A percentile compares a stretch with the other conserved stretches of the same genome.
These are phyloP conservation scores for Cadophora sp. DNA, from an alignment of 2,329 filamentous ascomycete genomes.

Conservation along the genomic window DNA sequence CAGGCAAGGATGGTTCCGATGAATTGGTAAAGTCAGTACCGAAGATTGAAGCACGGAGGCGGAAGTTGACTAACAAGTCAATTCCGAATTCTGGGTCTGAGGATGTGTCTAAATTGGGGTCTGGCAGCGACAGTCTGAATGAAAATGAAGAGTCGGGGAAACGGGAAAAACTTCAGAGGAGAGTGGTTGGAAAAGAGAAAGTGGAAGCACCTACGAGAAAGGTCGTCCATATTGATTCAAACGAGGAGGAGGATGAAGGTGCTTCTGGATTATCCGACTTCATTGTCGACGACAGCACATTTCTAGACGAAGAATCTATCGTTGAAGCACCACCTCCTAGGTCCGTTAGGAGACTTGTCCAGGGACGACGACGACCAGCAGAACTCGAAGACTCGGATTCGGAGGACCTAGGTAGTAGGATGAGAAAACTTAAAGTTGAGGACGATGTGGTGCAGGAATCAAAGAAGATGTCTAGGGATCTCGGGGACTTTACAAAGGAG, in stretches of 20 bases:
- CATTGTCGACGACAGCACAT: slow-evolving; percentile 41
- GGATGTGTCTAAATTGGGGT: background rate
- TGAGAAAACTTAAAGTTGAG: slow-evolving; percentile 27
- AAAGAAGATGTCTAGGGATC: slow-evolving; percentile 15
- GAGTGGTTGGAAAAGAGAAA: background rate
- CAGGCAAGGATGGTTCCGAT: background rate
- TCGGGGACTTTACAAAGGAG: slow-evolving; percentile 20
- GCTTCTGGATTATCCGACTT: slow-evolving; percentile 40
- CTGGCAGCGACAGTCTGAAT: background rate
- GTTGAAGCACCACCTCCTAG: slow-evolving; percentile 36
- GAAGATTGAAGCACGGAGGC: background rate
- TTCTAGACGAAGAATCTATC: slow-evolving; percentile 35
- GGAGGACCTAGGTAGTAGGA: slow-evolving; percentile 31
- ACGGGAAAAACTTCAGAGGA: background rate
- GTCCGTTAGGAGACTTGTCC: slow-evolving; percentile 39
- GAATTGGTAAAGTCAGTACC: slow-evolving; percentile 8
- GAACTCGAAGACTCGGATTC: slow-evolving; percentile 22
- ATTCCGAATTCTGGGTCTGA: background rate
- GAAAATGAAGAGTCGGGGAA: background rate
- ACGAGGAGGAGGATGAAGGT: slow-evolving; percentile 5
- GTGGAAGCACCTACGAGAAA: background rate
- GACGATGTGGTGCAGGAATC: slow-evolving; percentile 1
- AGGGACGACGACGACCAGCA: slow-evolving; percentile 33
- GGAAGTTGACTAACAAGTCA: background rate
- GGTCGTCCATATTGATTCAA: background rate